Conservation (phyloP, 1,139 yeast genomes). For the Saccharomyces hybrid region DNA sequence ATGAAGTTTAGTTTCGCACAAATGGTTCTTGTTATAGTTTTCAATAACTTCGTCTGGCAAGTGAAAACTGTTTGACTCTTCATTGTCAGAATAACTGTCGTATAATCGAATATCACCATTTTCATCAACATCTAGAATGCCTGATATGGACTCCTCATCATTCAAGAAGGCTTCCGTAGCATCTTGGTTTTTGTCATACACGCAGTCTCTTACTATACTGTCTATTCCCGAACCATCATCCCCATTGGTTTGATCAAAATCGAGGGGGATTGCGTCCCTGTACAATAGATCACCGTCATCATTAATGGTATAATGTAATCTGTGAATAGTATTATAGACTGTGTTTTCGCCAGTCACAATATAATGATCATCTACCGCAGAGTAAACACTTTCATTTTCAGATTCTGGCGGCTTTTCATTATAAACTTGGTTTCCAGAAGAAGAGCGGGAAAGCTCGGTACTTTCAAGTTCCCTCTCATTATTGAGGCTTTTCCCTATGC, state of each 20-base stretch:
- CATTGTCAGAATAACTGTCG: conserved; percentile 4
- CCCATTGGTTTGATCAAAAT: conserved; percentile 1
- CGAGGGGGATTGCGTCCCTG: conserved; percentile 5
- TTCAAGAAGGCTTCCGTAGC: background rate
- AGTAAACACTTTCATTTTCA: background rate
- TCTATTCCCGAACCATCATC: conserved; percentile 3
- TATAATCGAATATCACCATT: conserved; percentile 11
- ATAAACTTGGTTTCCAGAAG: background rate
- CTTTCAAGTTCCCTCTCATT: background rate
- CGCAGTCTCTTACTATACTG: background rate
- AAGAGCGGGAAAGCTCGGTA: background rate
- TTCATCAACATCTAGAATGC: conserved; percentile 17
- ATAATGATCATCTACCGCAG: background rate
- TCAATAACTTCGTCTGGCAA: conserved; percentile 17
- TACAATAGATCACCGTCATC: conserved; percentile 23
- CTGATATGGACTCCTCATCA: conserved; percentile 6
- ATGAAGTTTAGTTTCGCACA: conserved; percentile 11
- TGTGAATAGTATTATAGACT: conserved; percentile 18
- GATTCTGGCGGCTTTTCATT: background rate
- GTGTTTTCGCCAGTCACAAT: conserved; percentile 16
- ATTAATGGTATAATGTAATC: conserved; percentile 19
- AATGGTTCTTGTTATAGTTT: conserved; percentile 16
- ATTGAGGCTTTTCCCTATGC: background rate
- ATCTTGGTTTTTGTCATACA: background rate
- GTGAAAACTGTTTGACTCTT: conserved; percentile 6